phyloP scores from a whole-genome alignment of 495 filamentous ascomycete genomes.

The Penicillium daleae region DNA sequence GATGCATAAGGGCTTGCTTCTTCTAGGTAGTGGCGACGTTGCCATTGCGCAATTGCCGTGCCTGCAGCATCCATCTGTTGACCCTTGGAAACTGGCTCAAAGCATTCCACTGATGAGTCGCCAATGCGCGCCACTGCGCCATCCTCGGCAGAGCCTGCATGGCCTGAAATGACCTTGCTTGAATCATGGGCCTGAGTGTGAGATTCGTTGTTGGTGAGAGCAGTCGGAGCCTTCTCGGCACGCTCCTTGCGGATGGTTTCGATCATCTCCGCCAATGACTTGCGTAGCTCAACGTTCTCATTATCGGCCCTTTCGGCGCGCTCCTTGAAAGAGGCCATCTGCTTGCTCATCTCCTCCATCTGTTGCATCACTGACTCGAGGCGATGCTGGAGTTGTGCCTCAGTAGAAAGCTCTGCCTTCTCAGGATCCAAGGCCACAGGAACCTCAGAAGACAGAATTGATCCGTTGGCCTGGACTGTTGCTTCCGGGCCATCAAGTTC shows the following conservation, averaged over 20 bases:
- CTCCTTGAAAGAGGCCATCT: constrained; percentile 75
- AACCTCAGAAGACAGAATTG: constrained; percentile 15
- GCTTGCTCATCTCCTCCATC: constrained; percentile 79
- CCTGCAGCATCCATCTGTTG: constrained; percentile 46
- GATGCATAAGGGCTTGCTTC: constrained; percentile 81
- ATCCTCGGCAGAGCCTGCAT: constrained; percentile 14
- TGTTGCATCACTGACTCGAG: constrained; percentile 80
- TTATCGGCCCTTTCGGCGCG: constrained; percentile 80
- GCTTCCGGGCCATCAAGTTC: constrained; percentile 15
- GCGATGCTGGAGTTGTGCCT: constrained; percentile 64
- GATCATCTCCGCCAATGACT: constrained; percentile 86
- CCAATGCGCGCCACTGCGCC: constrained; percentile 17
- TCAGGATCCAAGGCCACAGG: constrained; percentile 42
- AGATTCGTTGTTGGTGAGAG: constrained; percentile 1
- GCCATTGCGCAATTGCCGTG: constrained; percentile 44
- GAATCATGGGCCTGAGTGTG: constrained; percentile 13
- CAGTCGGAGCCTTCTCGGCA: constrained; percentile 28
- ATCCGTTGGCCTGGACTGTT: constrained; percentile 24
- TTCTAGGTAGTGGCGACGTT: constrained; percentile 50
- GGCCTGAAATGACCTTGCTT: constrained; percentile 6
- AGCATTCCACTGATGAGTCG: constrained; percentile 23
- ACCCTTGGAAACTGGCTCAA: constrained; percentile 33
- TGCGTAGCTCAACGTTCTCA: constrained; percentile 66
- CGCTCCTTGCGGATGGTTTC: constrained; percentile 75
- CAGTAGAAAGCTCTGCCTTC: constrained; percentile 30